Evolutionary conservation across 345 rosid species (phyloP).

Genomic region (Aurinia saxatilis): DNA sequence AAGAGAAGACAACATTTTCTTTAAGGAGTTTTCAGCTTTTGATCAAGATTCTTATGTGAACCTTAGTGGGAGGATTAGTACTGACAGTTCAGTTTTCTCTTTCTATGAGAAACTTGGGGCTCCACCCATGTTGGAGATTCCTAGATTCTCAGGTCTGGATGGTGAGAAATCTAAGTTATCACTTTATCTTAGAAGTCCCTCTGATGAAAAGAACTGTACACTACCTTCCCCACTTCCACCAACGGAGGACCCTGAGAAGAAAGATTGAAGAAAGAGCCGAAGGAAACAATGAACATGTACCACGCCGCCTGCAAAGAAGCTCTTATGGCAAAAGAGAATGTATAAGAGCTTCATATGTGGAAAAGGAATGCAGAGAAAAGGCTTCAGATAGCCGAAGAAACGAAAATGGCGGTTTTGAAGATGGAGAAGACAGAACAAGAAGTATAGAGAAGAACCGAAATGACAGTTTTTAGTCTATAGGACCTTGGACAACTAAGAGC

Average conservation of each 20-base stretch:
- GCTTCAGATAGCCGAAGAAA: slow-evolving; percentile 28
- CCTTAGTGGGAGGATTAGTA: slow-evolving; percentile 32
- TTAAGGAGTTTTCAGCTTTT: slow-evolving; percentile 34
- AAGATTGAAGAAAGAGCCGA: slow-evolving; percentile 43
- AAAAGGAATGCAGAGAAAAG: slow-evolving; percentile 42
- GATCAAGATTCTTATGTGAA: slow-evolving; percentile 18
- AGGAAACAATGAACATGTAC: slow-evolving; percentile 57
- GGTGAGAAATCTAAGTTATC: no score
- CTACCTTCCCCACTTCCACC: slow-evolving; percentile 10
- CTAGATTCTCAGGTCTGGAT: not conserved
- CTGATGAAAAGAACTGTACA: not conserved
- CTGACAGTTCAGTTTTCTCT: slow-evolving; percentile 33
- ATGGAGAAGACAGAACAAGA: slow-evolving; percentile 39
- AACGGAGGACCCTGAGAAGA: slow-evolving; percentile 32
- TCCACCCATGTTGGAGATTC: slow-evolving; percentile 13
- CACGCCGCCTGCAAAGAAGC: slow-evolving; percentile 65
- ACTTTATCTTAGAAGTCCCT: slow-evolving; percentile 4
- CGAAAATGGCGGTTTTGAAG: slow-evolving; percentile 33
- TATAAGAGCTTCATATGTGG: slow-evolving; percentile 40
- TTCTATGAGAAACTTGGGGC: slow-evolving; percentile 47
- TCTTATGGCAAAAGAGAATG: slow-evolving; percentile 47
- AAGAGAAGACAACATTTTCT: slow-evolving; percentile 24
- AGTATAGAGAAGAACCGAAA: slow-evolving; percentile 29
- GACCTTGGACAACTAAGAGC: no score
- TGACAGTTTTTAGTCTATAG: no score